phyloP scores from a whole-genome alignment of 2,329 filamentous ascomycete genomes.

The Tolypocladium nubicola region DNA sequence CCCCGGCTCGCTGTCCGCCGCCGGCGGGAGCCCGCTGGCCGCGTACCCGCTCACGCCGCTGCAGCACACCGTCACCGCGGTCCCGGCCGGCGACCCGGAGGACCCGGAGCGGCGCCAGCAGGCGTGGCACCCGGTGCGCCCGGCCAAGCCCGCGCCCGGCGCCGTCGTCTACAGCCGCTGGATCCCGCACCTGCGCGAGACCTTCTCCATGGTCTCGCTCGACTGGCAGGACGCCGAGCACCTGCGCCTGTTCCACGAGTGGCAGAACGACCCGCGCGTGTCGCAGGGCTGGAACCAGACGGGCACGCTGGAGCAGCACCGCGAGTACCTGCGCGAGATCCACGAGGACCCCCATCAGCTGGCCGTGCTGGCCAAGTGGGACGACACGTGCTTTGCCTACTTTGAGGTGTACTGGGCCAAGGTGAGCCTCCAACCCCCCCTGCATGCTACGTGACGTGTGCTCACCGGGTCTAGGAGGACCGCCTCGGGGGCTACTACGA shows the following conservation, averaged over 20 bases:
- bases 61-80: constrained; percentile 31
- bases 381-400: constrained; percentile 63
- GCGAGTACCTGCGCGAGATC: constrained; percentile 56
- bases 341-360: constrained; percentile 64
- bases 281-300: constrained; percentile 73
- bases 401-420: constrained; percentile 73
- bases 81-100: constrained; percentile 27
- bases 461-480: constrained; percentile 32
- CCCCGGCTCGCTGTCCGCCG: constrained; percentile 20
- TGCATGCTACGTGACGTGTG: too few relatives aligned
- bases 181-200: constrained; percentile 65
- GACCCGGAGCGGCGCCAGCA: constrained; percentile 34
- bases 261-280: constrained; percentile 78
- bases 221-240: constrained; percentile 56
- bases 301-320: constrained; percentile 64
- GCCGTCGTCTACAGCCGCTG: constrained; percentile 68
- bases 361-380: constrained; percentile 59
- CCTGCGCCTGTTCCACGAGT: constrained; percentile 61
- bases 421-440: constrained; percentile 16
- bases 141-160: constrained; percentile 60
- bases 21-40: constrained; percentile 22
- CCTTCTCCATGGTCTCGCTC: constrained; percentile 66
- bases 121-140: constrained; percentile 59
- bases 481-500: constrained; percentile 45
- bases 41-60: constrained; percentile 39